phyloP scores from a whole-genome alignment of 2,329 filamentous ascomycete species.

The Grosmannia huntii region DNA sequence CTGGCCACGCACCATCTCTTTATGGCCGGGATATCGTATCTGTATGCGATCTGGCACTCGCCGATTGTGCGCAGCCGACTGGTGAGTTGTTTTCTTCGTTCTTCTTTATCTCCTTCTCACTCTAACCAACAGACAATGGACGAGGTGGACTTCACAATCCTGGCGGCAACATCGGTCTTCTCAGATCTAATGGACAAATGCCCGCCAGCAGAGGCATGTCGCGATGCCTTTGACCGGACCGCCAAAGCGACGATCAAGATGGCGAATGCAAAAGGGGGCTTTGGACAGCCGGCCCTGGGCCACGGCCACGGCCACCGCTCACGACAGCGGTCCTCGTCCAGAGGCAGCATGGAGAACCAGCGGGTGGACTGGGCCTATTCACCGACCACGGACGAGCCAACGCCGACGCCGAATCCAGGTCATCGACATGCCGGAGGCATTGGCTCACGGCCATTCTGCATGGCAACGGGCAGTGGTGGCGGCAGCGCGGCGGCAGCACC shows the following conservation, averaged over 20 bases:
- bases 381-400: slow-evolving; percentile 1
- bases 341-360: slow-evolving; percentile 15
- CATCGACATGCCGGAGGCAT: background rate
- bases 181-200: slow-evolving; percentile 89
- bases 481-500: slow-evolving; percentile 12
- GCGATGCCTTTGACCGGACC: slow-evolving; percentile 89
- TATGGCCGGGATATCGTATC: slow-evolving; percentile 91
- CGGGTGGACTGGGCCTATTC: slow-evolving; percentile 10
- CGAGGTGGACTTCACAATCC: slow-evolving; percentile 93
- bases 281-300: slow-evolving; percentile 34
- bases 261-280: slow-evolving; percentile 78
- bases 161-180: slow-evolving; percentile 86
- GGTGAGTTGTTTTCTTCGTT: slow-evolving; percentile 36
- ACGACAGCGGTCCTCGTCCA: slow-evolving; percentile 16
- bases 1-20: slow-evolving; percentile 92
- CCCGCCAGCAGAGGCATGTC: slow-evolving; percentile 84
- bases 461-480: background rate
- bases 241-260: slow-evolving; percentile 92
- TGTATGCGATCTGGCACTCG: slow-evolving; percentile 97
- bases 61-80: slow-evolving; percentile 73
- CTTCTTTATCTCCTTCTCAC: slow-evolving; percentile 14
- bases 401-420: slow-evolving; percentile 11
- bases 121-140: slow-evolving; percentile 53
- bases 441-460: background rate
- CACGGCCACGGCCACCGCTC: slow-evolving; percentile 3